A percentile compares a stretch with the other conserved stretches of the same genome.
These are phyloP conservation scores for Gonapodya prolifera DNA, from an alignment of 192 early-diverging fungal species.

Conservation along the genomic window DNA sequence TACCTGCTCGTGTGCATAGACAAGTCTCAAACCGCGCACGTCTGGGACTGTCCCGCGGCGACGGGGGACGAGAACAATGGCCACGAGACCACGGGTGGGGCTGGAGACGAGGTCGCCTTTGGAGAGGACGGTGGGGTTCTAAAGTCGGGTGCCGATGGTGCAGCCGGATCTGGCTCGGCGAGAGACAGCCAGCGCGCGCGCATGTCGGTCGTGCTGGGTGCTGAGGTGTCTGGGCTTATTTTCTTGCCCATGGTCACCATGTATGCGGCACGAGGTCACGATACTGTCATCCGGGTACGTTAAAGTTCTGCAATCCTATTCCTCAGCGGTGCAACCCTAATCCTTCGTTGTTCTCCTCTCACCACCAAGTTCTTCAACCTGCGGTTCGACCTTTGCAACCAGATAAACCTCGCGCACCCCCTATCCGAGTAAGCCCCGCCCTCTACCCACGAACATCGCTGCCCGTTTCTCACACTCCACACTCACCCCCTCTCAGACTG, in stretches of 20 bases:
- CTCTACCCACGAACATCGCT: neutral
- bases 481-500: neutral
- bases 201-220: neutral
- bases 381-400: neutral
- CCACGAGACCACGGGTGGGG: neutral
- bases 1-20: neutral
- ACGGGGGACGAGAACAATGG: neutral
- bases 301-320: neutral
- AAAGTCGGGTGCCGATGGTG: neutral
- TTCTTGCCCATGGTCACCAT: neutral
- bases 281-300: neutral
- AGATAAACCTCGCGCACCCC: neutral
- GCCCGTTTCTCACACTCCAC: neutral
- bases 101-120: neutral
- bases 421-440: neutral
- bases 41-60: neutral
- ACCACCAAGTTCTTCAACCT: neutral
- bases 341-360: neutral
- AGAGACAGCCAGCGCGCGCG: neutral
- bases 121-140: neutral
- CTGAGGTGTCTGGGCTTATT: neutral
- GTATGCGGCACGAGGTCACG: neutral
- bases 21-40: neutral
- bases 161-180: neutral
- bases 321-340: neutral